These are phyloP conservation scores for Metschnikowia chrysomelidarum DNA, from an alignment of 805 yeast species.

Conservation along the genomic window DNA sequence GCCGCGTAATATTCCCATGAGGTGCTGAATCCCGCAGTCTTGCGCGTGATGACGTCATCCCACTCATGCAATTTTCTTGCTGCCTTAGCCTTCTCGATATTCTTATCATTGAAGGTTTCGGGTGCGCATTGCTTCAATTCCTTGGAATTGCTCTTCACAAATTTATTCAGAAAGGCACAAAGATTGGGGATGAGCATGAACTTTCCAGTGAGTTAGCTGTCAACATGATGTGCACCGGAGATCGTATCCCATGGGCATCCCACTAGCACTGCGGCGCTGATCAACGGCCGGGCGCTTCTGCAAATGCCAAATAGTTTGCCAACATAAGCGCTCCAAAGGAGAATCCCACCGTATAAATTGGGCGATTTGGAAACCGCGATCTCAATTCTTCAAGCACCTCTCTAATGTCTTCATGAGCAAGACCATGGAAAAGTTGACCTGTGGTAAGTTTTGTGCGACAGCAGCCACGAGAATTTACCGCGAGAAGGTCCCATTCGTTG, in stretches of 20 bases:
- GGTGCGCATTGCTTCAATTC: conserved; percentile 29
- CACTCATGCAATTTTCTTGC: conserved; percentile 49
- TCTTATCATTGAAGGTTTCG: conserved; percentile 26
- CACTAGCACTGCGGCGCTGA: conserved; percentile 50
- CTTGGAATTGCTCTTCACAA: conserved; percentile 35
- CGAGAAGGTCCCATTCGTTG: conserved; percentile 60
- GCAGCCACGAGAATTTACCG: conserved; percentile 76
- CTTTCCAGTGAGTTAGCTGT: conserved; percentile 32
- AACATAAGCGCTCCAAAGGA: conserved; percentile 77
- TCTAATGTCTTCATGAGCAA: conserved; percentile 69
- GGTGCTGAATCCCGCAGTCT: conserved; percentile 61
- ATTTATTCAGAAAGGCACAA: conserved; percentile 29
- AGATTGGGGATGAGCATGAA: conserved; percentile 36
- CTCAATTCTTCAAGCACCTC: conserved; percentile 52
- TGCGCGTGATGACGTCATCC: conserved; percentile 64
- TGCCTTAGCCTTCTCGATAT: conserved; percentile 48
- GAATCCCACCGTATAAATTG: conserved; percentile 71
- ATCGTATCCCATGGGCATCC: conserved; percentile 78
- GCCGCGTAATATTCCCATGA: conserved; percentile 63
- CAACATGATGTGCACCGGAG: conserved; percentile 46
- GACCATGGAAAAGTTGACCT: conserved; percentile 67
- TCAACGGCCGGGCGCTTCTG: conserved; percentile 35
- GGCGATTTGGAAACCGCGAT: conserved; percentile 52
- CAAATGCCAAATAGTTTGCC: conserved; percentile 70
- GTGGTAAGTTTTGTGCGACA: conserved; percentile 66